These are phyloP conservation scores for Vigna reflexopilosa DNA, from an alignment of 306 rosid species.

Conservation along the genomic window DNA sequence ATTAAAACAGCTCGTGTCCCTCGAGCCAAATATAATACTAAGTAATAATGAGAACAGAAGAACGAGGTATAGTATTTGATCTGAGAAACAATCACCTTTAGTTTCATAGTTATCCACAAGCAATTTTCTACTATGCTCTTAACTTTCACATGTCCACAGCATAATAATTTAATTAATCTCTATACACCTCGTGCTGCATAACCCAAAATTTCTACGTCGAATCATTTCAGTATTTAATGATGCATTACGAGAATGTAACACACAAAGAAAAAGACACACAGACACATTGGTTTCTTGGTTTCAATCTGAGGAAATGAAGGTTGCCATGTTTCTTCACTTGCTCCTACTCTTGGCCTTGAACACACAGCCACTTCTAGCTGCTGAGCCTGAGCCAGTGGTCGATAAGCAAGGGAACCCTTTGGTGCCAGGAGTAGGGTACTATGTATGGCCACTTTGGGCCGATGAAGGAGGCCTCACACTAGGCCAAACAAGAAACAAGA, in stretches of 20 bases:
- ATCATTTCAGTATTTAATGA: neutral
- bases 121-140: too few species aligned
- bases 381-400: slow-evolving; percentile 42
- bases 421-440: slow-evolving; percentile 34
- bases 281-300: too few species aligned
- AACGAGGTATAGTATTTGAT: too few species aligned
- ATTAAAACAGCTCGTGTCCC: too few species aligned
- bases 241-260: neutral
- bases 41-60: too few species aligned
- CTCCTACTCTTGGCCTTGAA: slow-evolving; percentile 24
- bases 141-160: neutral
- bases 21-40: too few species aligned
- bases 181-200: neutral
- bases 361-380: slow-evolving; percentile 9
- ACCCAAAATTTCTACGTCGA: neutral
- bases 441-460: slow-evolving; percentile 47
- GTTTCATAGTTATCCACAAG: too few species aligned
- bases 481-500: slow-evolving; percentile 39
- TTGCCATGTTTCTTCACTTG: neutral
- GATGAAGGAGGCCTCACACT: slow-evolving; percentile 44
- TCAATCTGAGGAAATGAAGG: slow-evolving; percentile 28
- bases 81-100: too few species aligned
- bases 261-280: too few species aligned
- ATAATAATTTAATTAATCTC: too few species aligned
- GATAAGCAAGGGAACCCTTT: slow-evolving; percentile 42